A percentile compares a stretch with the other conserved stretches of the same genome.
These are phyloP conservation scores for Nemania serpens DNA, from an alignment of 2,329 filamentous ascomycete genomes.

Conservation along the genomic window DNA sequence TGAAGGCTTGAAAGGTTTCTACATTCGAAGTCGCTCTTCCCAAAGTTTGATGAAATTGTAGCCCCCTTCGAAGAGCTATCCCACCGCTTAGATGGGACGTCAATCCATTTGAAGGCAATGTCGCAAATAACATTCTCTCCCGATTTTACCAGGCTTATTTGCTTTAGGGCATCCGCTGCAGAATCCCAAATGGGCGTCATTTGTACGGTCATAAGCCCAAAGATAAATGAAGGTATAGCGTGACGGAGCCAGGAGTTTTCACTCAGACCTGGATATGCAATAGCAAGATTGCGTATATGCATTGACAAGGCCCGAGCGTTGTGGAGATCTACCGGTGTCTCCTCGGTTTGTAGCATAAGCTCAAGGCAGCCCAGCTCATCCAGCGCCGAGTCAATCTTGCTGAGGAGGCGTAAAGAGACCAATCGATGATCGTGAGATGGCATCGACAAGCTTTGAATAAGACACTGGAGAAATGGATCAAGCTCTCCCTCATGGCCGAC, in stretches of 20 bases:
- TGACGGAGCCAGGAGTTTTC: conserved; percentile 68
- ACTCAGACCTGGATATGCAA: conserved; percentile 63
- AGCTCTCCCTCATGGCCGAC: conserved; percentile 58
- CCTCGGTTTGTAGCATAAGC: conserved; percentile 78
- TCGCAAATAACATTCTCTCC: conserved; percentile 75
- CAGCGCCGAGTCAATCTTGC: conserved; percentile 58
- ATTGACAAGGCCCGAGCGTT: conserved; percentile 80
- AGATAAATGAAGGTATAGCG: conserved; percentile 80
- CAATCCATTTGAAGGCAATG: conserved; percentile 79
- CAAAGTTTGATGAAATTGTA: conserved; percentile 43
- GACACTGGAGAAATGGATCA: conserved; percentile 64
- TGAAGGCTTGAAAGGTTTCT: conserved; percentile 70
- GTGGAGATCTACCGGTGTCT: conserved; percentile 76
- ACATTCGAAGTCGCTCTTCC: conserved; percentile 81
- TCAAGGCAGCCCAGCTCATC: conserved; percentile 58
- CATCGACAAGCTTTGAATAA: conserved; percentile 75
- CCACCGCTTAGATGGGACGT: conserved; percentile 60
- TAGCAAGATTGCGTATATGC: conserved; percentile 78
- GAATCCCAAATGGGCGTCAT: conserved; percentile 89
- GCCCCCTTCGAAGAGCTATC: conserved; percentile 47
- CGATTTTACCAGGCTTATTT: conserved; percentile 69
- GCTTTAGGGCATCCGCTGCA: conserved; percentile 73
- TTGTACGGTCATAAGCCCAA: conserved; percentile 85
- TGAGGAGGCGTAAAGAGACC: conserved; percentile 73
- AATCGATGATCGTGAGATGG: conserved; percentile 76